Conservation (phyloP, 306 rosid species). For the Argentina anserina region DNA sequence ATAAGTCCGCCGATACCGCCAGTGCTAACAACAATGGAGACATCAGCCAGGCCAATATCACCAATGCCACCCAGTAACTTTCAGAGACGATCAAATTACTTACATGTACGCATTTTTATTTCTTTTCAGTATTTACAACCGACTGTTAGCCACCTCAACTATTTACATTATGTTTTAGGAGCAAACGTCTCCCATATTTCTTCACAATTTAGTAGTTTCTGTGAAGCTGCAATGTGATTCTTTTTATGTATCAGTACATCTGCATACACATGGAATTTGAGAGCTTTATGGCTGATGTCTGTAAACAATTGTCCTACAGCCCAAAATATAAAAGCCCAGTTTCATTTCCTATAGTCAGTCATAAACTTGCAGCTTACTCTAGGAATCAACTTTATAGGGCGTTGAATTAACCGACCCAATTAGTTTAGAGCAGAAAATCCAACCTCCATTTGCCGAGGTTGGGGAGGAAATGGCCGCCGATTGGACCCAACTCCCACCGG, state of each 20-base stretch:
- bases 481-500: conserved; percentile 55
- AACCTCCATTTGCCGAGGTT: neutral
- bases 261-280: neutral
- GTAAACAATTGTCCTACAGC: neutral
- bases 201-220: neutral
- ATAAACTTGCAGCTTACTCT: neutral
- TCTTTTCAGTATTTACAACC: neutral
- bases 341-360: neutral
- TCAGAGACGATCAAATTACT: conserved; percentile 10
- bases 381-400: neutral
- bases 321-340: neutral
- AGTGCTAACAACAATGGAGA: neutral
- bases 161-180: neutral
- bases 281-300: neutral
- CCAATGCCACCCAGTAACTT: conserved; percentile 26
- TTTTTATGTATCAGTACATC: neutral
- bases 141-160: neutral
- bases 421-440: neutral
- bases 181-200: too few species aligned
- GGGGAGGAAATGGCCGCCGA: conserved; percentile 28
- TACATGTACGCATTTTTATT: conserved; percentile 18
- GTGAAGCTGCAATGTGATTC: neutral
- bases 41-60: neutral
- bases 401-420: neutral
- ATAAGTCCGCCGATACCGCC: too few species aligned